Evolutionary conservation across 768 basidiomycete genomes (phyloP).

Genomic region (Jaapia argillacea): DNA sequence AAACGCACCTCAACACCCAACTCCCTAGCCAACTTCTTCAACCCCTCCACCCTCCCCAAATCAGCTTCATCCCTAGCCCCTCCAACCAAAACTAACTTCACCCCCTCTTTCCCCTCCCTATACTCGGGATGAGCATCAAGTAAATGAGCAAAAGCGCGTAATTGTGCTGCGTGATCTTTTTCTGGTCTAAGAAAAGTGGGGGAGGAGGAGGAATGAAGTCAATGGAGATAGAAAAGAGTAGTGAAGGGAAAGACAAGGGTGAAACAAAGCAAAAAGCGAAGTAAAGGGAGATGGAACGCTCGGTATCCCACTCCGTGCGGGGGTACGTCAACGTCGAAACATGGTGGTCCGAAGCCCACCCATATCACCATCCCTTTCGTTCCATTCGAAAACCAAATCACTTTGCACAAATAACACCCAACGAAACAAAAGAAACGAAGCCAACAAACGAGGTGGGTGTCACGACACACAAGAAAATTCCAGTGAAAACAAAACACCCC

Average conservation of each 20-base stretch:
- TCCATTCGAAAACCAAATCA: too few relatives aligned
- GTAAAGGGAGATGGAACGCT: not conserved
- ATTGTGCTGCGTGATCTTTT: slow-evolving; percentile 82
- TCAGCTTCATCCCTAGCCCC: slow-evolving; percentile 79
- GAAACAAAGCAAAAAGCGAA: too few relatives aligned
- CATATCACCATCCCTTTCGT: too few relatives aligned
- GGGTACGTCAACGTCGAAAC: too few relatives aligned
- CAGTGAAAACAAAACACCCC: not conserved
- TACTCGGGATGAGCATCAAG: slow-evolving; percentile 53
- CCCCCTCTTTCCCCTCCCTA: slow-evolving; percentile 16
- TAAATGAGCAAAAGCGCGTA: slow-evolving; percentile 57
- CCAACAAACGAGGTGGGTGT: too few relatives aligned
- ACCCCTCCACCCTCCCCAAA: slow-evolving; percentile 48
- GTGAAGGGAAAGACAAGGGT: too few relatives aligned
- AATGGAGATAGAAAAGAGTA: too few relatives aligned
- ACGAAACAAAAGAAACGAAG: too few relatives aligned
- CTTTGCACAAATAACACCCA: too few relatives aligned
- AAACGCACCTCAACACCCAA: slow-evolving; percentile 53
- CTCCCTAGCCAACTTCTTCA: slow-evolving; percentile 49
- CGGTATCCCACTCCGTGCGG: too few relatives aligned
- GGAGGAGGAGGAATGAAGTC: too few relatives aligned
- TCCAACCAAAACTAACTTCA: slow-evolving; percentile 72
- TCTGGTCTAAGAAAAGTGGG: slow-evolving; percentile 61
- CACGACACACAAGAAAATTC: not conserved
- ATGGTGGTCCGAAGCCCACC: too few relatives aligned